A percentile compares a stretch with the other conserved stretches of the same genome.
These are phyloP conservation scores for Xylaria sp. DNA, from an alignment of 2,329 filamentous ascomycete genomes.

Conservation along the genomic window DNA sequence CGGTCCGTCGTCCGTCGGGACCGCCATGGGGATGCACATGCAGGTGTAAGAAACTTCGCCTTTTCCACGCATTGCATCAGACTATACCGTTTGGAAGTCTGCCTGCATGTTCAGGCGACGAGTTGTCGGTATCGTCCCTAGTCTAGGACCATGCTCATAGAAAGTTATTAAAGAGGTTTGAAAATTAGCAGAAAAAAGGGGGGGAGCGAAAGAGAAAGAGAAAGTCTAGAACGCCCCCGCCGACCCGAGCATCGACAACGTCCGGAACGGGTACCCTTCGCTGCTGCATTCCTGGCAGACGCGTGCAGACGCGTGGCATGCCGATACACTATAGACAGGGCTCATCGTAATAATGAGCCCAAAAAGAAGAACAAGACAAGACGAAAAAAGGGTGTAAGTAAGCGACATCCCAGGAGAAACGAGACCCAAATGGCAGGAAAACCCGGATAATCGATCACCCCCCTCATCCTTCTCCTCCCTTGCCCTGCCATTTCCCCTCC, in stretches of 20 bases:
- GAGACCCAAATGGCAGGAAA: slow-evolving; percentile 25
- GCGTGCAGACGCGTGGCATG: slow-evolving; percentile 38
- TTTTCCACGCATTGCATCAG: slow-evolving; percentile 12
- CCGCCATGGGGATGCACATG: slow-evolving; percentile 22
- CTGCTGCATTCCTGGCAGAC: slow-evolving; percentile 38
- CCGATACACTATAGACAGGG: slow-evolving; percentile 25
- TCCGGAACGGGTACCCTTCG: slow-evolving; percentile 20
- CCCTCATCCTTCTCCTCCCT: not conserved
- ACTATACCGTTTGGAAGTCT: not conserved
- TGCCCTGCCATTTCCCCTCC: not conserved
- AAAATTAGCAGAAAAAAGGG: slow-evolving; percentile 10
- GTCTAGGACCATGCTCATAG: too few relatives aligned
- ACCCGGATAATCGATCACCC: slow-evolving; percentile 29
- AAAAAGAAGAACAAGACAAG: not conserved
- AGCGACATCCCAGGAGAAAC: not conserved
- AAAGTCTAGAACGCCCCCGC: slow-evolving; percentile 29
- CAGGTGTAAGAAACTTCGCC: slow-evolving; percentile 12
- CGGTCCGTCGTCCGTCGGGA: slow-evolving; percentile 21
- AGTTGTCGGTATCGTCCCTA: not conserved
- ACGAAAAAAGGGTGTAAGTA: not conserved
- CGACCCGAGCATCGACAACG: slow-evolving; percentile 17
- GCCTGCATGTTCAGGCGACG: not conserved
- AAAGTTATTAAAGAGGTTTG: not conserved
- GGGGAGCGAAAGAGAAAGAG: not conserved
- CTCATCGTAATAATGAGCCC: slow-evolving; percentile 6